These are phyloP conservation scores for Calonectria naviculata DNA, from an alignment of 2,329 filamentous ascomycete genomes.

Conservation along the genomic window DNA sequence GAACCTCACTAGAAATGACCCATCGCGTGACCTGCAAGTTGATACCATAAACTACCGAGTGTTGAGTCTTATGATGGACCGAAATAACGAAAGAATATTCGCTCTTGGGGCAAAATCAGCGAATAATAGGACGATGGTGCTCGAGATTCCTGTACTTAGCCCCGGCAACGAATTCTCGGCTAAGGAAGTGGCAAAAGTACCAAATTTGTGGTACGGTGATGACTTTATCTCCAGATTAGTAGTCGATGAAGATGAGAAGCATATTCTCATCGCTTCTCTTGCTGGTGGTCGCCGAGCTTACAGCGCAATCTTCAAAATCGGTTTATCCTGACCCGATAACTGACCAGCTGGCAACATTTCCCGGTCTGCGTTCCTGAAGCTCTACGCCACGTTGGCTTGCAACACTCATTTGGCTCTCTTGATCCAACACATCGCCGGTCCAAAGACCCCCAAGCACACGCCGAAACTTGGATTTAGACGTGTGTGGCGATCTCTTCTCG, in stretches of 20 bases:
- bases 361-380: neutral
- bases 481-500: neutral
- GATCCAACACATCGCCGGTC: neutral
- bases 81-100: neutral
- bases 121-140: neutral
- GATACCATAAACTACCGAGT: neutral
- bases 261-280: neutral
- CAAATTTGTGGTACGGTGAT: neutral
- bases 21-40: neutral
- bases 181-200: neutral
- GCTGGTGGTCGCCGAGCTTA: neutral
- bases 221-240: neutral
- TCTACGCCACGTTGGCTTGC: neutral
- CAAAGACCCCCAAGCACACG: neutral
- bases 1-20: neutral
- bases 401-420: neutral
- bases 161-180: neutral
- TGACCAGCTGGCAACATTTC: neutral
- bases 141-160: neutral
- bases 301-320: neutral
- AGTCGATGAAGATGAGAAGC: neutral
- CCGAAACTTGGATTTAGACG: neutral
- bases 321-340: neutral
- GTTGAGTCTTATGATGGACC: constrained; percentile 6
- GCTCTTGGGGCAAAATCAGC: neutral